Evolutionary conservation across 768 basidiomycete species (phyloP).

Genomic region (Tricholoma saponaceum): DNA sequence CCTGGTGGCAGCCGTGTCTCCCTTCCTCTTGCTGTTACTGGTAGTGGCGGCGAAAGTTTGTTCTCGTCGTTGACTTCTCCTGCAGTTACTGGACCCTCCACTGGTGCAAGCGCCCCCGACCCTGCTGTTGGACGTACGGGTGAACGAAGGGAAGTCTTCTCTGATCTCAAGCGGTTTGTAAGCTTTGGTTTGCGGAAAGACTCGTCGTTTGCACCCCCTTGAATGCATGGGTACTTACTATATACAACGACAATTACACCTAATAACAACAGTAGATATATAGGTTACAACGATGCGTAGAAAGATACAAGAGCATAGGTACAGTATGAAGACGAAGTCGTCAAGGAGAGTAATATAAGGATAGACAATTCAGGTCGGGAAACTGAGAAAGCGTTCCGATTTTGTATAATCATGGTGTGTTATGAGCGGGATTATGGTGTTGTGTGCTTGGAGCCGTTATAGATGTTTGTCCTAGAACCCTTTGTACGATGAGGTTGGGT

Average conservation of each 20-base stretch:
- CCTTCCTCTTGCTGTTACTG: slow-evolving; percentile 34
- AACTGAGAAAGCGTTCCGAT: background rate
- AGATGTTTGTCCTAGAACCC: slow-evolving; percentile 26
- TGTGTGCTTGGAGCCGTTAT: background rate
- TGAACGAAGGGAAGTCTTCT: slow-evolving; percentile 76
- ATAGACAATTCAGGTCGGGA: background rate
- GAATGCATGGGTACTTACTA: background rate
- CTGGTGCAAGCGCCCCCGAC: slow-evolving; percentile 49
- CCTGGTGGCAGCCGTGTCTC: slow-evolving; percentile 62
- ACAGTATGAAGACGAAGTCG: background rate
- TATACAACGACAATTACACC: background rate
- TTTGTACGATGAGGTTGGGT: slow-evolving; percentile 18
- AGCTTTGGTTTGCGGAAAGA: slow-evolving; percentile 86
- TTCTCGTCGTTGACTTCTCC: slow-evolving; percentile 60
- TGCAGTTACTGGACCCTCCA: slow-evolving; percentile 58
- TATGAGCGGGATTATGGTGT: background rate
- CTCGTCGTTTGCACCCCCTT: slow-evolving; percentile 25
- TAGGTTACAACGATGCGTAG: background rate
- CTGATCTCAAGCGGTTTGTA: slow-evolving; percentile 84
- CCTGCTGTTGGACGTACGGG: slow-evolving; percentile 36
- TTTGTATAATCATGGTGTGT: background rate
- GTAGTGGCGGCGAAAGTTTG: slow-evolving; percentile 45
- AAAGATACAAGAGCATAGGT: background rate
- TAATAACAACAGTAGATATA: background rate
- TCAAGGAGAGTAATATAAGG: background rate